A percentile compares a stretch with the other conserved stretches of the same genome.
Evolutionary conservation across 768 basidiomycete genomes (phyloP).

Genomic region (Neoboletus magnificus): DNA sequence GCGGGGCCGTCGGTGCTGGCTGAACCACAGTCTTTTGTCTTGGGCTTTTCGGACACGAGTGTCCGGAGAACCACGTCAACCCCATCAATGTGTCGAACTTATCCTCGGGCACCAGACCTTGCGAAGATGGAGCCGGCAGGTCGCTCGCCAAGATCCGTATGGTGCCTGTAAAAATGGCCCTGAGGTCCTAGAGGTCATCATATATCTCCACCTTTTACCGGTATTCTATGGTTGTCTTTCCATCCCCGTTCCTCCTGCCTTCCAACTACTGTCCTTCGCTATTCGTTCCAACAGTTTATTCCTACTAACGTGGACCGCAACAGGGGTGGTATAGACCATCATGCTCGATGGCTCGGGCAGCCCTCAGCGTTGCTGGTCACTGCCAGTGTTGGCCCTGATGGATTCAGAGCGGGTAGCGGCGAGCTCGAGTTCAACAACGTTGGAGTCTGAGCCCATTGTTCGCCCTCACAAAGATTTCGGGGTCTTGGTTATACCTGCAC

Average conservation of each 20-base stretch:
- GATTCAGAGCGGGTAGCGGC: conserved; percentile 4
- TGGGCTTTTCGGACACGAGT: not conserved
- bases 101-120: not conserved
- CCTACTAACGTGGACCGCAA: not conserved
- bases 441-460: not conserved
- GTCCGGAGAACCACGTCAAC: not conserved
- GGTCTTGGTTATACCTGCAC: conserved; percentile 45
- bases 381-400: conserved; percentile 10
- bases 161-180: conserved; percentile 18
- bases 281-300: not conserved
- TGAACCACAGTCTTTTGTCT: not conserved
- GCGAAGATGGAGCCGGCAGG: not conserved
- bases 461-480: conserved; percentile 34
- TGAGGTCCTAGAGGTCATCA: not conserved
- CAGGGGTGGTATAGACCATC: not conserved
- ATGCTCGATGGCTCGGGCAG: conserved; percentile 12
- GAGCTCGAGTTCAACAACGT: not conserved
- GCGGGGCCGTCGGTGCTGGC: not conserved
- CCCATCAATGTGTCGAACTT: not conserved
- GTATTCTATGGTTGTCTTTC: not conserved
- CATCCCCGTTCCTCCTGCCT: conserved; percentile 1
- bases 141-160: not conserved
- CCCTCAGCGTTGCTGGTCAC: conserved; percentile 14
- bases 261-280: conserved; percentile 17
- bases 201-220: conserved; percentile 3